Evolutionary conservation across 2,329 filamentous ascomycete species (phyloP).

Genomic region (Exophiala sideris): DNA sequence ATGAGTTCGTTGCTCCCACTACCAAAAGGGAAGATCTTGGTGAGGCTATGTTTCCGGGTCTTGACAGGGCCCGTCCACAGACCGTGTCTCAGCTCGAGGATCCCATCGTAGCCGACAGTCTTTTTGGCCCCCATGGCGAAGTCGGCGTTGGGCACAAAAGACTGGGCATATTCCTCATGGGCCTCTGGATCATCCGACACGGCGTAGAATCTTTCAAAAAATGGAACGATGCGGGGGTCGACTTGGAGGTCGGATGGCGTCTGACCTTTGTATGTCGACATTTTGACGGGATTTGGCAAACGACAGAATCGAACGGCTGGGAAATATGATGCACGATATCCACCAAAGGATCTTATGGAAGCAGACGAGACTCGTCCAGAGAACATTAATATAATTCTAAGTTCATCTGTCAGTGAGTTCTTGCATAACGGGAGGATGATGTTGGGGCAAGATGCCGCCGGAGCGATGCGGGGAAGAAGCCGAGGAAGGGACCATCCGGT

Average conservation of each 20-base stretch:
- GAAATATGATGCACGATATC: no score
- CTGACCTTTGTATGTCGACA: conserved; percentile 23
- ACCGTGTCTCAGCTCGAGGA: conserved; percentile 48
- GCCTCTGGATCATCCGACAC: conserved; percentile 39
- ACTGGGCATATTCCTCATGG: conserved; percentile 48
- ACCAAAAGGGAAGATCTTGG: conserved; percentile 52
- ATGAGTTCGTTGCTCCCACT: conserved; percentile 49
- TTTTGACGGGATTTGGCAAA: not conserved
- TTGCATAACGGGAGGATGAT: no score
- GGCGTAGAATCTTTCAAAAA: conserved; percentile 31
- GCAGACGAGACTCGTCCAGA: no score
- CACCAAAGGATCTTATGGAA: no score
- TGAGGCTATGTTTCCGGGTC: conserved; percentile 28
- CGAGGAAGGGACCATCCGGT: not conserved
- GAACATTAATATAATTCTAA: no score
- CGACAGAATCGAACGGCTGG: no score
- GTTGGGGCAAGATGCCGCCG: not conserved
- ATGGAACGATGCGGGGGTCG: conserved; percentile 24
- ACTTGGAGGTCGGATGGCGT: conserved; percentile 9
- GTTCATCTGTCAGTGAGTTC: no score
- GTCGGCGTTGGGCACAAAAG: conserved; percentile 49
- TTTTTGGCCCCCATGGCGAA: conserved; percentile 53
- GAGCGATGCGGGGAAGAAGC: not conserved
- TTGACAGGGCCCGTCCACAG: conserved; percentile 53
- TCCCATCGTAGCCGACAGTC: conserved; percentile 46